Evolutionary conservation across 495 filamentous ascomycete genomes (phyloP).

Genomic region (Penicillium odoratum): DNA sequence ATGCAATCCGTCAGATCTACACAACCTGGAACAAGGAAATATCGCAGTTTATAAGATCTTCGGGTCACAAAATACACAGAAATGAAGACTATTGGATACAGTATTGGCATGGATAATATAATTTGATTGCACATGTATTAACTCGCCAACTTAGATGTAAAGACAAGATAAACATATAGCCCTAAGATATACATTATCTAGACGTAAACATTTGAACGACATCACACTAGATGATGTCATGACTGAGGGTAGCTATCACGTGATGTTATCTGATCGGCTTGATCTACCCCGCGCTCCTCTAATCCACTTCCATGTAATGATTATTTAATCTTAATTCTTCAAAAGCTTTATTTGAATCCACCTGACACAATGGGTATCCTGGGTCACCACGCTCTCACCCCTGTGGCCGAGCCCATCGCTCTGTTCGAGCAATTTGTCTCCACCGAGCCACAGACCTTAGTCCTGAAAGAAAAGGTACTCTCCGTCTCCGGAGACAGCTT

Average conservation of each 20-base stretch:
- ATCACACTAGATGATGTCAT: neutral
- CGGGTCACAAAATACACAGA: no score
- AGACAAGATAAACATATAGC: neutral
- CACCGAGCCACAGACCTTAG: conserved; percentile 44
- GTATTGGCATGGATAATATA: no score
- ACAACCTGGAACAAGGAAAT: neutral
- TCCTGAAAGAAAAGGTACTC: conserved; percentile 56
- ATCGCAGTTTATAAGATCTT: neutral
- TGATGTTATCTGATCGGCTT: neutral
- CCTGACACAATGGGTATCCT: conserved; percentile 19
- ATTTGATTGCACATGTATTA: no score
- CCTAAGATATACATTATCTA: no score
- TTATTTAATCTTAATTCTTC: neutral
- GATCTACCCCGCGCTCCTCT: neutral
- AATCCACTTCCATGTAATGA: neutral
- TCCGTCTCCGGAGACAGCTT: conserved; percentile 59
- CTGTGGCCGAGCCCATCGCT: conserved; percentile 34
- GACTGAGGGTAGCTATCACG: neutral
- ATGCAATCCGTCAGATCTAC: neutral
- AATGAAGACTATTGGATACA: no score
- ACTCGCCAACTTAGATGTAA: no score
- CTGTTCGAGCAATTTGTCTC: conserved; percentile 52
- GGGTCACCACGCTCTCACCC: conserved; percentile 19
- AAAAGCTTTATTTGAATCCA: neutral
- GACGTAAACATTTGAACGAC: no score